Conservation (phyloP, 805 yeast species). For the Wickerhamomyces bovis region DNA sequence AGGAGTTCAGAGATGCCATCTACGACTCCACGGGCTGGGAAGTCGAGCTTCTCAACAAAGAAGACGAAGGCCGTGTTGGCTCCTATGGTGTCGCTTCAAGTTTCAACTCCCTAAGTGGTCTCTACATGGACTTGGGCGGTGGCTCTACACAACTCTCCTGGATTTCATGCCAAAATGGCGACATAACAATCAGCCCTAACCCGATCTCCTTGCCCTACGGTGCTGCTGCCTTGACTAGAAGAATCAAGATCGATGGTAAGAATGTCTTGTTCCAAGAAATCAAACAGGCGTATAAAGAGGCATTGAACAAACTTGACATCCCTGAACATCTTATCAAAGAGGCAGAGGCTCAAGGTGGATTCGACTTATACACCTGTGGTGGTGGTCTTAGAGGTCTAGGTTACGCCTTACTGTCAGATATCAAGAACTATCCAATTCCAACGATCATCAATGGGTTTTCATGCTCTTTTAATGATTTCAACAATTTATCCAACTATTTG, state of each 20-base stretch:
- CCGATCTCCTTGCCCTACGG: slow-evolving; percentile 71
- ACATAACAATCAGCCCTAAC: slow-evolving; percentile 43
- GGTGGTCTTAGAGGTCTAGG: slow-evolving; percentile 74
- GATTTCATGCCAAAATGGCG: slow-evolving; percentile 54
- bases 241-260: slow-evolving; percentile 46
- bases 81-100: slow-evolving; percentile 74
- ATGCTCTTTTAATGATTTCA: slow-evolving; percentile 46
- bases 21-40: slow-evolving; percentile 60
- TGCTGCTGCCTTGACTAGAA: slow-evolving; percentile 57
- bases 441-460: slow-evolving; percentile 67
- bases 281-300: slow-evolving; percentile 41
- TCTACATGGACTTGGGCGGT: slow-evolving; percentile 71
- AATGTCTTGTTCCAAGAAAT: slow-evolving; percentile 49
- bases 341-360: slow-evolving; percentile 53
- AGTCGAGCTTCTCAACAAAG: slow-evolving; percentile 51
- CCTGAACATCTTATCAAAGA: slow-evolving; percentile 45
- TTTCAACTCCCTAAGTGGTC: slow-evolving; percentile 57
- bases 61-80: slow-evolving; percentile 62
- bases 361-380: slow-evolving; percentile 61
- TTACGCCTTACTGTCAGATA: slow-evolving; percentile 46
- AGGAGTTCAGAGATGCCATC: slow-evolving; percentile 51
- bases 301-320: slow-evolving; percentile 43
- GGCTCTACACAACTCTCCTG: slow-evolving; percentile 66
- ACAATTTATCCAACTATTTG: slow-evolving; percentile 44
- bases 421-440: slow-evolving; percentile 58